A percentile compares a stretch with the other conserved stretches of the same genome.
phyloP scores from a whole-genome alignment of 768 basidiomycete genomes.

The Phanerochaete sordida region DNA sequence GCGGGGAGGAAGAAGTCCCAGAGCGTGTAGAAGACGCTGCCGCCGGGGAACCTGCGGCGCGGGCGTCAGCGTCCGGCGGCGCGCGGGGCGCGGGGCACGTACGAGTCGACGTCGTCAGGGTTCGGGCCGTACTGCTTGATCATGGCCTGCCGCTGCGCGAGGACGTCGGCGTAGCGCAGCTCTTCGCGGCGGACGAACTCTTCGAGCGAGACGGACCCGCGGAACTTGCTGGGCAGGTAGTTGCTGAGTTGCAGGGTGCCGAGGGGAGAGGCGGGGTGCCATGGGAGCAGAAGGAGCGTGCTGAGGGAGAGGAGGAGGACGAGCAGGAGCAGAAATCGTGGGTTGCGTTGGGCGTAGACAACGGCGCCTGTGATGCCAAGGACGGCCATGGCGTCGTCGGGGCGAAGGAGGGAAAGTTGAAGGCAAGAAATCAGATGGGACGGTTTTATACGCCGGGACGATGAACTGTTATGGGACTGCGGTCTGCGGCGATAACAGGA shows the following conservation, averaged over 20 bases:
- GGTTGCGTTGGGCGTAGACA: constrained; percentile 4
- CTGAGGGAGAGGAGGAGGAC: constrained; percentile 10
- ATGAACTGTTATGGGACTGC: too few species aligned
- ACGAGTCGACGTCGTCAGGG: constrained; percentile 15
- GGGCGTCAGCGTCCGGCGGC: not conserved
- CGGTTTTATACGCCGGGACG: too few species aligned
- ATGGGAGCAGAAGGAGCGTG: constrained; percentile 6
- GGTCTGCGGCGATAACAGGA: too few species aligned
- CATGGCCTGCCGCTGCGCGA: constrained; percentile 9
- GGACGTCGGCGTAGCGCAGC: constrained; percentile 4
- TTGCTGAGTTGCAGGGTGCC: not conserved
- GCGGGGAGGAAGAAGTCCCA: constrained; percentile 12
- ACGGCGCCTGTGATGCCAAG: not conserved
- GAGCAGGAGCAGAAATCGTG: constrained; percentile 9
- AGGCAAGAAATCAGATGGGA: not conserved
- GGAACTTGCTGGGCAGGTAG: constrained; percentile 14
- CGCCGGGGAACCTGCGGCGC: constrained; percentile 15
- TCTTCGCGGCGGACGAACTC: constrained; percentile 12
- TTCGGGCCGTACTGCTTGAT: constrained; percentile 19
- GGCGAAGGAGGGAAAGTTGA: not conserved
- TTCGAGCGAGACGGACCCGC: constrained; percentile 19
- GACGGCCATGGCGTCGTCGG: not conserved
- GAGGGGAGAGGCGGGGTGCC: not conserved
- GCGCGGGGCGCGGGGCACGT: not conserved
- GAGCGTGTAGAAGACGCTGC: constrained; percentile 14